Base-by-base conservation (phyloP, 306 rosid species). In the Sicyos edulis region DNA sequence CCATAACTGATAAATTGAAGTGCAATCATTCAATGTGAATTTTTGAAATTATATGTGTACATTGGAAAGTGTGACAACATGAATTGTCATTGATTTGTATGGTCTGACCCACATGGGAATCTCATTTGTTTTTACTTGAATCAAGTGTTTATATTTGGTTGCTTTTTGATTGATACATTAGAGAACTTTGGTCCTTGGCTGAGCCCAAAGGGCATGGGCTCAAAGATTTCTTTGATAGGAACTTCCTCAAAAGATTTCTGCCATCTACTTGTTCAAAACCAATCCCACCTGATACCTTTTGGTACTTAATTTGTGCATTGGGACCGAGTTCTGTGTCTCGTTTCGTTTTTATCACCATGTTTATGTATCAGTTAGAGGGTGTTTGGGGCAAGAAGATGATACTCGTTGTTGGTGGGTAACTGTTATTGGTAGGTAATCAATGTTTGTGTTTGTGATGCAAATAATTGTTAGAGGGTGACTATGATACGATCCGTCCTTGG, bases 1-100 rank as follows among this genome's bases (percentile, higher is more conserved):
- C 51, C 4, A 16, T 21, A 59, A 6, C 8, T 11, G 61, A 63
- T 44, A 77, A 70, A 32, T 24, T 59, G n/a, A 54, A 50, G 54
- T 49, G 70, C 77, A 78, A 82, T 84, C 57, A 77, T 76, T 80
- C 78, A 69, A 10, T 77, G 62, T 54, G 78, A 86, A 79, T 78
- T 60, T 81, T 81, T 85, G 70, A 49, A 67, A 52, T 44, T 15
- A 57, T 13, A 32, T 20, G 50, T 54, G n/a, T 17, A 83, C 80
- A 71, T 75, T 6, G 90, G 58, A 77, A 65, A 77, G 86, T 40
- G 87, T 70, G 90, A 73, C 73, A 80, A 73, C 82, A 62, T 78
- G 78, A 55, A 72, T 54, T 53, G 6, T 22, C 1, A 37, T 5
- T 37, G 44, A 60, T 71, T 16, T 59, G 13, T 66, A 62, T 70